Evolutionary conservation across 352 stramenopile species (phyloP), one percentile per base, ranked within the genome.

Genomic region (Phytophthora pluvialis): DNA sequence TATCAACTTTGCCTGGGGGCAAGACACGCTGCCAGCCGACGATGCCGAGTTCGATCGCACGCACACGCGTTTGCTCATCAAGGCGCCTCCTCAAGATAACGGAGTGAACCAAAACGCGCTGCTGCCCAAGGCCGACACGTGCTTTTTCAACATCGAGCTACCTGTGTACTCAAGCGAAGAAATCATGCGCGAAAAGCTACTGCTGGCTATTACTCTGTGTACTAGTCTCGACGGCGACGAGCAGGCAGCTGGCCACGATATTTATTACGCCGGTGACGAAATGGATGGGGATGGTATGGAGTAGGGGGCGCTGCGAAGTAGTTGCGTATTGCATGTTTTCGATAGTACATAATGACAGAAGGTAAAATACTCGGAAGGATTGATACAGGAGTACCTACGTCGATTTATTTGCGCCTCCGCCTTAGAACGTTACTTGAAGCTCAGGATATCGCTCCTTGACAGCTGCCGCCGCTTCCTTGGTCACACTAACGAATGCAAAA

Each of bases 111-210:
- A 91, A 52, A 83, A 94, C 53, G 59, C 53, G 13, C 56, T 91
- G 44, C 60, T 94, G 18, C 86, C 86, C 36, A 93, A 90, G 58
- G 82, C 86, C 1, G 86, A 94, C 43, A 94, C 86, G 29, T 94
- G 86, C 77, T 94, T 94, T 42, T 94, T 94, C 71, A 94, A 94
- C 49, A 84, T 94, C 49, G 84, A 93, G 62, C 64, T 94, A 1
- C 86, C 86, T 7, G 81, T 83, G 38, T 94, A 94, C 70, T 90
- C 84, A 16, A 83, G 60, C 18, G 77, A 91, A 46, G 72, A 80
- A 15, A 67, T 89, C 31, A 91, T 92, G 84, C 72, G 75, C 3
- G 70, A 90, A 49, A 89, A 89, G 44, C 58, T 94, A 29, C 67
- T 89, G 43, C 59, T 90, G 16, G 86, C 85, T 6, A 93, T 93